phyloP scores from a whole-genome alignment of 2,329 filamentous ascomycete genomes.

The Cryphonectria nitschkei region DNA sequence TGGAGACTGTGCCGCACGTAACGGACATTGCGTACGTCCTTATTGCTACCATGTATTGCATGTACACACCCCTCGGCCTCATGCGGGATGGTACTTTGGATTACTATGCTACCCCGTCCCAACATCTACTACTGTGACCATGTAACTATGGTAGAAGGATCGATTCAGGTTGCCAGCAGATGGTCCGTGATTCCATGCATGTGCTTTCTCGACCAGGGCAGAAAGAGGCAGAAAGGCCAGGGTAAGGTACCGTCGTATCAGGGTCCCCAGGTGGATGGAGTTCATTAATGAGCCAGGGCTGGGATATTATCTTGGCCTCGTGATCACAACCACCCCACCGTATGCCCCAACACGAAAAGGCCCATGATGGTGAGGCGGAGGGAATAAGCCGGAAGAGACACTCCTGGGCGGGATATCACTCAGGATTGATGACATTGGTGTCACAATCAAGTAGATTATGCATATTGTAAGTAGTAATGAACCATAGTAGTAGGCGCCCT shows the following conservation, averaged over 20 bases:
- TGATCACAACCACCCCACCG: neutral
- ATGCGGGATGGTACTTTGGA: neutral
- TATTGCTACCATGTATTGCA: neutral
- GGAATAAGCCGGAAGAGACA: slow-evolving; percentile 4
- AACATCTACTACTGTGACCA: neutral
- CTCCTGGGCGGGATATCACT: neutral
- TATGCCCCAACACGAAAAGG: neutral
- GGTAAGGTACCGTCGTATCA: neutral
- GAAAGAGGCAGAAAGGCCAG: neutral
- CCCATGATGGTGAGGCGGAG: neutral
- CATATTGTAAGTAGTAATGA: neutral
- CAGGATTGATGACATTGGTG: neutral
- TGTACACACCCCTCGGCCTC: neutral
- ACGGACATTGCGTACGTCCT: neutral
- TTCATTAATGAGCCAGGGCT: neutral
- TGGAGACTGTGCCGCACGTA: neutral
- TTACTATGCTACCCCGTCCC: no score
- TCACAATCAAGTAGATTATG: neutral
- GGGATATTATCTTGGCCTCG: slow-evolving; percentile 1
- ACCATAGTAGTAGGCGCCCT: neutral
- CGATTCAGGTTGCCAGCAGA: neutral
- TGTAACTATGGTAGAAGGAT: neutral
- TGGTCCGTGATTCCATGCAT: neutral
- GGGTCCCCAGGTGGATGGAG: neutral
- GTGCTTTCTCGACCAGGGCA: neutral